A percentile compares a stretch with the other conserved stretches of the same genome.
phyloP scores from a whole-genome alignment of 2,329 filamentous ascomycete species.

The Cladorrhinum sp. region DNA sequence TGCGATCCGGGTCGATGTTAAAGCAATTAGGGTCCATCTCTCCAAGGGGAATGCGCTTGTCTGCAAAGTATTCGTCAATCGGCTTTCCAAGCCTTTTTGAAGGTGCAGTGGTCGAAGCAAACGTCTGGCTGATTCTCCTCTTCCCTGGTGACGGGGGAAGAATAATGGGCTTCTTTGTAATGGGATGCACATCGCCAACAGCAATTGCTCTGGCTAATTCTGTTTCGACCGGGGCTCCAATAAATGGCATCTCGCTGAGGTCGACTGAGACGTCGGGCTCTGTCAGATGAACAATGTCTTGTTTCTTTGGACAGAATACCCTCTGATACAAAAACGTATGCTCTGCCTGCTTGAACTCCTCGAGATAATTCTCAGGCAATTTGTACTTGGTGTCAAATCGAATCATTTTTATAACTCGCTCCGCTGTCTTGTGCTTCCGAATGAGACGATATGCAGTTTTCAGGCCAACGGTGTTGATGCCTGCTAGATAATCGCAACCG shows the following conservation, averaged over 20 bases:
- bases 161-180: conserved; percentile 70
- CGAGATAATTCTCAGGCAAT: conserved; percentile 77
- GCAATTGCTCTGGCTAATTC: conserved; percentile 72
- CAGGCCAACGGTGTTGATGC: conserved; percentile 79
- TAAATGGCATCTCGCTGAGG: conserved; percentile 71
- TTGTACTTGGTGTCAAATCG: conserved; percentile 85
- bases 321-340: conserved; percentile 91
- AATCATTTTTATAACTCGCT: conserved; percentile 75
- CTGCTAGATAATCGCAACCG: conserved; percentile 91
- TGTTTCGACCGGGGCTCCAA: conserved; percentile 70
- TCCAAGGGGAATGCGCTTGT: conserved; percentile 54
- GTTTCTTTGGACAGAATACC: conserved; percentile 77
- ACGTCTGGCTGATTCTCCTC: conserved; percentile 37
- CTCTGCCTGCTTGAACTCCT: conserved; percentile 81
- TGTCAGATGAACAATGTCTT: conserved; percentile 73
- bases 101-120: conserved; percentile 27
- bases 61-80: conserved; percentile 55
- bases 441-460: conserved; percentile 92
- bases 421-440: conserved; percentile 83
- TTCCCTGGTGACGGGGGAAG: conserved; percentile 41
- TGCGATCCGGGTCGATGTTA: conserved; percentile 47
- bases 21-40: conserved; percentile 64
- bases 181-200: conserved; percentile 79
- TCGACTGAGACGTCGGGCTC: conserved; percentile 61
- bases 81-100: conserved; percentile 43